phyloP scores from a whole-genome alignment of 1,284 basidiomycete species.

The Puccinia coronata region DNA sequence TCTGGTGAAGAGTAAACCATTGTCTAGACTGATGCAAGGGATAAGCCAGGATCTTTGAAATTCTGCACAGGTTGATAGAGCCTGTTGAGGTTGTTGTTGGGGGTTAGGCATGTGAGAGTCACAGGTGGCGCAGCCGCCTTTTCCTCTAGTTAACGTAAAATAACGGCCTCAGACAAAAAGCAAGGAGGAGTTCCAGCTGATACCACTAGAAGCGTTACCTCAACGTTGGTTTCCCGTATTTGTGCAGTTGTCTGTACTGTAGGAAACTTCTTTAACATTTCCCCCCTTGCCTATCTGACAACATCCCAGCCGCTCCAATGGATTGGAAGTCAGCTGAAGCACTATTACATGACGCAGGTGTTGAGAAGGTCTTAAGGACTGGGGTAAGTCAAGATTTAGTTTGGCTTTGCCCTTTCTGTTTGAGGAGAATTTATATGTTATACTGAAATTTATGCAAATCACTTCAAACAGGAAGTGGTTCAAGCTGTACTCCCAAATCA shows the following conservation, averaged over 20 bases:
- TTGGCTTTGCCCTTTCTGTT: neutral
- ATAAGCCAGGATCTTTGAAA: no score
- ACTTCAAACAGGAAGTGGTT: neutral
- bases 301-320: neutral
- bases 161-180: neutral
- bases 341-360: slow-evolving; percentile 15
- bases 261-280: neutral
- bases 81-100: no score
- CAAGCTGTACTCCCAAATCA: neutral
- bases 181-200: slow-evolving; percentile 8
- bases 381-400: slow-evolving; percentile 1
- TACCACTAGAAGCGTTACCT: neutral
- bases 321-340: slow-evolving; percentile 23
- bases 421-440: neutral
- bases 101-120: neutral
- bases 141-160: slow-evolving; percentile 2
- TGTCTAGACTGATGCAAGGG: no score
- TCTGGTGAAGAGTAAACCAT: no score
- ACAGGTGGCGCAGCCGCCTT: no score
- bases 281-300: neutral
- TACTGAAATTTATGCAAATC: neutral
- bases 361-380: neutral
- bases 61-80: no score
- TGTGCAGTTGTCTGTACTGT: neutral
- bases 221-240: neutral